Evolutionary conservation across 768 basidiomycete species (phyloP).

Genomic region (Tulasnella sp.): DNA sequence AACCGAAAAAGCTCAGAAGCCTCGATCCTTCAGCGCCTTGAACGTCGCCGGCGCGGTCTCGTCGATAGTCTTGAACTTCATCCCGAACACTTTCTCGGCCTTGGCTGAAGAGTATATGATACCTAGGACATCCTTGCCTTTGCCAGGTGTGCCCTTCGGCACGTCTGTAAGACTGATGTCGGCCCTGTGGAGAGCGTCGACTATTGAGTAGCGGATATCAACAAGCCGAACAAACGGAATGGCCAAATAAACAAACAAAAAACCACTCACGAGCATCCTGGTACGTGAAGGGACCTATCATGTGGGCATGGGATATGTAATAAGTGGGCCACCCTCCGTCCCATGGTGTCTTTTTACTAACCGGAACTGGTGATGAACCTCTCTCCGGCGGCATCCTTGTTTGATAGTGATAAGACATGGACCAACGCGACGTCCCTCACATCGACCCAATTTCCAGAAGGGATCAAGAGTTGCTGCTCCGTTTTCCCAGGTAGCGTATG

Average conservation of each 20-base stretch:
- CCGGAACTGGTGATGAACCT: constrained; percentile 14
- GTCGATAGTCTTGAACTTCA: constrained; percentile 11
- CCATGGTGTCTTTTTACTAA: no score
- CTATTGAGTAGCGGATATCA: not conserved
- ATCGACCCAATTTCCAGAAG: constrained; percentile 20
- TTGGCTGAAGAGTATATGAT: not conserved
- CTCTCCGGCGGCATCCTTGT: constrained; percentile 18
- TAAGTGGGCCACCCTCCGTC: no score
- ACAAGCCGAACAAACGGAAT: not conserved
- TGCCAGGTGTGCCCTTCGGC: constrained; percentile 1
- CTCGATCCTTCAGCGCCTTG: not conserved
- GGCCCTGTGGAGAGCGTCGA: not conserved
- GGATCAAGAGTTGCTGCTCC: not conserved
- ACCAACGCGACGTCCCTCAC: constrained; percentile 24
- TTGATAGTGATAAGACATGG: constrained; percentile 21
- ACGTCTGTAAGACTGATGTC: not conserved
- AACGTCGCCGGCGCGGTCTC: constrained; percentile 9
- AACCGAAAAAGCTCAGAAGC: no score
- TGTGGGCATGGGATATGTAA: no score
- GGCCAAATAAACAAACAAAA: not conserved
- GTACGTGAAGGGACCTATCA: constrained; percentile 3
- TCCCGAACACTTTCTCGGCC: not conserved
- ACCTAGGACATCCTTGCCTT: not conserved
- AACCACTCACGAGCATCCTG: constrained; percentile 7
- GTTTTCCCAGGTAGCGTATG: not conserved